Evolutionary conservation across 2,329 filamentous ascomycete genomes (phyloP), one percentile per base, ranked within the genome.

Genomic region (Verticillium zaregamsianum): DNA sequence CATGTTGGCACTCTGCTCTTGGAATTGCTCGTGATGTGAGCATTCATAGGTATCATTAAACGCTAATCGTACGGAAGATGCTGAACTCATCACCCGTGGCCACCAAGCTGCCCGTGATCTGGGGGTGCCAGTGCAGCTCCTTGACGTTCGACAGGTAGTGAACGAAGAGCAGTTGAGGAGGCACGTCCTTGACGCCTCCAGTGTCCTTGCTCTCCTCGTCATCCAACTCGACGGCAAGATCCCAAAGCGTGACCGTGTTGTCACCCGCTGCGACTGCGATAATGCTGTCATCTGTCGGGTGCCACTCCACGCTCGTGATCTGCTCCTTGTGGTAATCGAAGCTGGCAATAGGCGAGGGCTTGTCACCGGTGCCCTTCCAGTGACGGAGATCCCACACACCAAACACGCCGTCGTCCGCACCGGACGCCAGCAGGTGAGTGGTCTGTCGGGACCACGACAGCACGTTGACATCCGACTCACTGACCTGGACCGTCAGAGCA

Each of bases 261-360:
- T 99, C 95, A 55, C 90, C 95, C 0, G 92, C 92, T 25, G 92
- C 94, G 52, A 98, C 93, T 3, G 92, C 91, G 17, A 99, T 87
- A 70, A 98, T 96, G 73, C 91, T 96, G 81, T 99, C 94, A 71
- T 99, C 95, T 1, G 92, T 94, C 2, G 95, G 94, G 76, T 98
- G 94, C 94, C 95, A 99, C 79, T 98, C 93, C 45, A 99, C 86
- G 68, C 90, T 92, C 7, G 95, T 99, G 70, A 99, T 92, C 69
- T 97, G 95, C 76, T 97, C 92, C 76, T 92, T 94, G 83, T 99
- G 93, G 82, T 97, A 98, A 71, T 88, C 84, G 79, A 98, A 99
- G 69, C 90, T 90, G 3, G 95, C 95, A n/a, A 98, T 91, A 1
- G 95, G 91, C 57, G 88, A 88, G 6, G 90, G 89, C 66, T 79